Evolutionary conservation across 495 filamentous ascomycete species (phyloP), one percentile per base, ranked within the genome.

Genomic region (Pseudomonodictys pantanalensis): DNA sequence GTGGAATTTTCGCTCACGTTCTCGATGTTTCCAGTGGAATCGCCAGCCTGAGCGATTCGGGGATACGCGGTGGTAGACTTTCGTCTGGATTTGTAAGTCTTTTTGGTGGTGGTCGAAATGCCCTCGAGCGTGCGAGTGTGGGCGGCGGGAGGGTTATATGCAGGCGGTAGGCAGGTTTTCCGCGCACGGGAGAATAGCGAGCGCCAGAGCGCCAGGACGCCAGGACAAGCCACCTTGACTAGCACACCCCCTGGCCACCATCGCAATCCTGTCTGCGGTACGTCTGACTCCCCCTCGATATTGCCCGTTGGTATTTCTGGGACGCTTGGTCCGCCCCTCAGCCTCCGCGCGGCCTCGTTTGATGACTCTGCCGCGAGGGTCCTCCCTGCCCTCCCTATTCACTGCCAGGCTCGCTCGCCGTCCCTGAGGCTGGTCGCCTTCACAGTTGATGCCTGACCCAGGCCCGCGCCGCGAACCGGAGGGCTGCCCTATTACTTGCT

Each of bases 21-120:
- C 45, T 56, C 38, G 23, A 42, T 33, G 28, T 8, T 63, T 18
- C 50, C 56, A 52, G 51, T 60, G 53, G 64, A 56, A 67, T 67
- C 64, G n/a, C n/a, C 64, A 65, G 48, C 6, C 43, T 45, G 48
- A 48, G 55, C 28, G 22, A 30, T 44, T 52, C 53, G 23, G 26
- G 38, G 45, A 38, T 55, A n/a, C 39, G 26, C 39, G 54, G 29
- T 56, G 55, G 25, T 28, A 44, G 55, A 55, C 46, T 56, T 33
- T 24, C 47, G 29, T 23, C 32, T n/a, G 39, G 52, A 20, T 66
- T n/a, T 38, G 33, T 38, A 8, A 38, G 33, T 45, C 20, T 22
- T 22, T 18, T 18, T 45, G 18, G 10, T 45, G 42, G 10, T 8
- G 9, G 9, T 18, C 10, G n/a, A n/a, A n/a, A n/a, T n/a, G n/a